These are phyloP conservation scores for Pseudoturritis turrita DNA, from an alignment of 345 rosid species.

Conservation along the genomic window DNA sequence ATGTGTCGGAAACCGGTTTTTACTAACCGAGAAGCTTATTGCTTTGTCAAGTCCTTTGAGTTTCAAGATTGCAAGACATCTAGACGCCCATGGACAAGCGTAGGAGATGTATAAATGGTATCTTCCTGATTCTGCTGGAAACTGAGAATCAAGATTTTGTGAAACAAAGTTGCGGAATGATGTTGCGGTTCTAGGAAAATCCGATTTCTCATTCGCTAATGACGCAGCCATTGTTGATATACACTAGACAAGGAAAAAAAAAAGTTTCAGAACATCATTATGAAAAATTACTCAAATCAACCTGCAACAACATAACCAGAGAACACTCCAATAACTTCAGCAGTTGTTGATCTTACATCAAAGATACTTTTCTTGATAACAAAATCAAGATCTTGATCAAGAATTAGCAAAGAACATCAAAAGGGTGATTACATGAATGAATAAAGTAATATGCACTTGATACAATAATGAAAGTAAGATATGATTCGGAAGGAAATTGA, in stretches of 20 bases:
- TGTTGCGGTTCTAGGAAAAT: slow-evolving; percentile 47
- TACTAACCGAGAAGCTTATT: slow-evolving; percentile 65
- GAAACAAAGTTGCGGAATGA: slow-evolving; percentile 65
- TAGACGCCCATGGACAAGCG: slow-evolving; percentile 94
- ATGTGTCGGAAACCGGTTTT: neutral
- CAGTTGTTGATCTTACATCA: neutral
- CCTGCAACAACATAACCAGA: neutral
- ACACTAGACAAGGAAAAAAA: neutral
- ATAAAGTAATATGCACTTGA: too few species aligned
- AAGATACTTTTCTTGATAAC: neutral
- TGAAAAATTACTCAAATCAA: neutral
- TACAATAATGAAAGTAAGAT: neutral
- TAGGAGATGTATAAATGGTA: slow-evolving; percentile 86
- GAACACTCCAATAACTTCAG: neutral
- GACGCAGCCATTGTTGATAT: slow-evolving; percentile 14
- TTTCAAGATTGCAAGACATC: slow-evolving; percentile 72
- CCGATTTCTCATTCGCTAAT: neutral
- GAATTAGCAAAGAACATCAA: neutral
- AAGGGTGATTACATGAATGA: neutral
- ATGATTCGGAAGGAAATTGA: neutral
- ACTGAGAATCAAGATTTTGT: slow-evolving; percentile 47
- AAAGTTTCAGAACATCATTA: neutral
- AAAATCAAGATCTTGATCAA: neutral
- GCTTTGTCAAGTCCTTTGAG: slow-evolving; percentile 77
- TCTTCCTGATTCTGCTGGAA: slow-evolving; percentile 73